Evolutionary conservation across 306 rosid species (phyloP).

Genomic region (Vicia faba): DNA sequence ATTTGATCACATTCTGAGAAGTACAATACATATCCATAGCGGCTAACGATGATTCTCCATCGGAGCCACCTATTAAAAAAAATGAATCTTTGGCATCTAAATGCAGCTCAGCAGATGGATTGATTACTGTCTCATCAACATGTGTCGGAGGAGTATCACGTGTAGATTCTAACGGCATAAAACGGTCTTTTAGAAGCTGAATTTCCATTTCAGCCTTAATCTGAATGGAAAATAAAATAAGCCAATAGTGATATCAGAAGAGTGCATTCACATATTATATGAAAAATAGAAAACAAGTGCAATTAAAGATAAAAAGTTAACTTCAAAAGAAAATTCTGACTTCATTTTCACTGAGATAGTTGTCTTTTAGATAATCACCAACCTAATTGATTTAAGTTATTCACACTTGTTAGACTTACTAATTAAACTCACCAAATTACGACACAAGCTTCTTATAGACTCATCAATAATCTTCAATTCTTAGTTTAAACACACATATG

Average conservation of each 20-base stretch:
- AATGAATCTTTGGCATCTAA: slow-evolving; percentile 64
- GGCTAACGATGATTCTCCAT: slow-evolving; percentile 61
- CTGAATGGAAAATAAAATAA: slow-evolving; percentile 47
- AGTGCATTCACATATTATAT: not conserved
- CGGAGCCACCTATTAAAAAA: slow-evolving; percentile 70
- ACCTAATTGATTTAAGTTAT: slow-evolving; percentile 20
- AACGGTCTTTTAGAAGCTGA: slow-evolving; percentile 53
- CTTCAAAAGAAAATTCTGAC: slow-evolving; percentile 16
- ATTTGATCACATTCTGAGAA: slow-evolving; percentile 54
- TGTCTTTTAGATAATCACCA: slow-evolving; percentile 18
- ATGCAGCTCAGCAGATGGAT: slow-evolving; percentile 40
- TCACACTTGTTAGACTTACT: slow-evolving; percentile 15
- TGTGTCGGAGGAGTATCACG: slow-evolving; percentile 34
- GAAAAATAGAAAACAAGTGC: slow-evolving; percentile 17
- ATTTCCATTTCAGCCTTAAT: slow-evolving; percentile 62
- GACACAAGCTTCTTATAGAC: slow-evolving; percentile 19
- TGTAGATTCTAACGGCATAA: slow-evolving; percentile 44
- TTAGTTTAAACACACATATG: slow-evolving; percentile 13
- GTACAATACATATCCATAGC: slow-evolving; percentile 61
- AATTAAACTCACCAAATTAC: slow-evolving; percentile 30
- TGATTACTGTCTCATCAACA: slow-evolving; percentile 42
- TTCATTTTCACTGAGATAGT: not conserved
- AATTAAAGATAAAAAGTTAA: slow-evolving; percentile 12
- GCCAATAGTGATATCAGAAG: slow-evolving; percentile 13
- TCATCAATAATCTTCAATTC: not conserved